Conservation (phyloP, 2,329 filamentous ascomycete species). For the Phaeosphaeriaceae sp. region DNA sequence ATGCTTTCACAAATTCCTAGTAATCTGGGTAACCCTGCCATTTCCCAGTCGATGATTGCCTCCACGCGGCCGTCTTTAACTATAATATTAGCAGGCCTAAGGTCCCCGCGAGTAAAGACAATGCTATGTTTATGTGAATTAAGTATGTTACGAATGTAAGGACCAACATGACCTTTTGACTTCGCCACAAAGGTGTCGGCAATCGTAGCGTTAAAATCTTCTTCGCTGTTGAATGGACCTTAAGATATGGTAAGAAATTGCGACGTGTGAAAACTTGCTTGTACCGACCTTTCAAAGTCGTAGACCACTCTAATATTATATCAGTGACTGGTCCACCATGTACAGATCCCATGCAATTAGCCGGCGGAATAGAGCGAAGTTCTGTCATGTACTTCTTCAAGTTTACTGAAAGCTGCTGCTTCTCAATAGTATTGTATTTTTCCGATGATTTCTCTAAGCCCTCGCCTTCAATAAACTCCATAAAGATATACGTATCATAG, state of each 20-base stretch:
- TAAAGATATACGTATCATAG: slow-evolving; percentile 25
- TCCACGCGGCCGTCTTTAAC: slow-evolving; percentile 20
- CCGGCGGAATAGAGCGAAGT: slow-evolving; percentile 19
- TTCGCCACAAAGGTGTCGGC: slow-evolving; percentile 16
- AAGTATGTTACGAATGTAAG: slow-evolving; percentile 21
- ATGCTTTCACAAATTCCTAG: slow-evolving; percentile 33
- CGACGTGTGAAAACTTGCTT: not conserved
- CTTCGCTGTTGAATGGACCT: slow-evolving; percentile 23
- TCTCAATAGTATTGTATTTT: slow-evolving; percentile 19
- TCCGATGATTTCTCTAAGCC: slow-evolving; percentile 17
- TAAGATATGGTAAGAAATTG: slow-evolving; percentile 14
- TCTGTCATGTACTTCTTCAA: slow-evolving; percentile 23
- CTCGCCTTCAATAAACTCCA: slow-evolving; percentile 26
- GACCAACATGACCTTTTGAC: slow-evolving; percentile 19
- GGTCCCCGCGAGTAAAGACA: slow-evolving; percentile 35
- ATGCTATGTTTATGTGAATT: slow-evolving; percentile 24
- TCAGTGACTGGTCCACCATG: slow-evolving; percentile 24
- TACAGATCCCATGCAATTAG: slow-evolving; percentile 24
- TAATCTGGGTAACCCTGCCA: slow-evolving; percentile 30
- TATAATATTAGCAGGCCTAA: slow-evolving; percentile 26
- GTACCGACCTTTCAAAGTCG: slow-evolving; percentile 17
- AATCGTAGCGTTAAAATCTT: slow-evolving; percentile 23
- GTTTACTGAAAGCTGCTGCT: slow-evolving; percentile 19
- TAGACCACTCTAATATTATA: slow-evolving; percentile 30
- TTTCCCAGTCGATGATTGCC: slow-evolving; percentile 30